A percentile compares a stretch with the other conserved stretches of the same genome.
Evolutionary conservation across 1,139 yeast genomes (phyloP).

Genomic region (Debaryomyces subglobosus): DNA sequence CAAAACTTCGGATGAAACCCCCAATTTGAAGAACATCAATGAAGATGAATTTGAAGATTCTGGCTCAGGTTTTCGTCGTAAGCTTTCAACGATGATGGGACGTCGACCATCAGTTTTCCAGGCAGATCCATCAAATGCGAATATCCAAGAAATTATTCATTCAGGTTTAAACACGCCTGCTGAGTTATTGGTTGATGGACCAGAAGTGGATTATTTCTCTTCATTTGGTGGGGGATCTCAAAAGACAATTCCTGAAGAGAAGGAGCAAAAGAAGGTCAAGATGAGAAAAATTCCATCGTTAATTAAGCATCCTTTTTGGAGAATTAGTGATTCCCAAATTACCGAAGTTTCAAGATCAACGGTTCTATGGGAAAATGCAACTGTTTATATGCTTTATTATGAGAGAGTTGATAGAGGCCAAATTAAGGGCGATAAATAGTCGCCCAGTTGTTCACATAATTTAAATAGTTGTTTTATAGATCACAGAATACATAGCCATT

Average conservation of each 20-base stretch:
- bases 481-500: neutral
- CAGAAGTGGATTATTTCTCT: conserved; percentile 28
- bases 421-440: conserved; percentile 12
- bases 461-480: conserved; percentile 1
- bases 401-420: conserved; percentile 53
- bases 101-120: conserved; percentile 48
- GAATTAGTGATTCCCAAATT: conserved; percentile 75
- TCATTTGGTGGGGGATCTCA: conserved; percentile 1
- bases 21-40: conserved; percentile 12
- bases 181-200: conserved; percentile 42
- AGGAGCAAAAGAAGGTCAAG: conserved; percentile 28
- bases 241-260: conserved; percentile 10
- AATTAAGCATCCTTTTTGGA: conserved; percentile 76
- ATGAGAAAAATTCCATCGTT: conserved; percentile 57
- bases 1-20: conserved; percentile 5
- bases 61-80: conserved; percentile 36
- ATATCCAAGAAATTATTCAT: conserved; percentile 42
- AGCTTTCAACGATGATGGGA: conserved; percentile 45
- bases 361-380: conserved; percentile 68
- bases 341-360: conserved; percentile 63
- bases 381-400: conserved; percentile 83
- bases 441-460: neutral
- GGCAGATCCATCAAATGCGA: conserved; percentile 40
- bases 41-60: conserved; percentile 24
- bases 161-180: conserved; percentile 50